A percentile compares a stretch with the other conserved stretches of the same genome.
Evolutionary conservation across 2,329 filamentous ascomycete genomes (phyloP).

Genomic region (Sclerotinia borealis): DNA sequence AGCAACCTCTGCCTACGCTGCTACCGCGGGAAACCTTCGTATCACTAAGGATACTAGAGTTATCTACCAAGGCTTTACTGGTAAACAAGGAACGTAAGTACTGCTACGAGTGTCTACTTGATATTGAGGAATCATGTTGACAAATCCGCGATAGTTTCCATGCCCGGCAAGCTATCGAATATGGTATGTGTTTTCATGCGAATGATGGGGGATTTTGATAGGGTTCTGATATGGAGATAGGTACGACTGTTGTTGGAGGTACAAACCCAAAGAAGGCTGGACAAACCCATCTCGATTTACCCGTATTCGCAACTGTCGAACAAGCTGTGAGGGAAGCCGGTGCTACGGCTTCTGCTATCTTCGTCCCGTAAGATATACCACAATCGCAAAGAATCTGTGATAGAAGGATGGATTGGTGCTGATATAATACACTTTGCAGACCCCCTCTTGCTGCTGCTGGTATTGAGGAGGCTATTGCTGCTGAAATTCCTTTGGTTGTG

Average conservation of each 20-base stretch:
- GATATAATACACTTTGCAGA: conserved; percentile 42
- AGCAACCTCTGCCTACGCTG: conserved; percentile 60
- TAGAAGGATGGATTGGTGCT: conserved; percentile 11
- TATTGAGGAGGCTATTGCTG: conserved; percentile 93
- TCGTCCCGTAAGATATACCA: conserved; percentile 66
- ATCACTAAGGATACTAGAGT: conserved; percentile 93
- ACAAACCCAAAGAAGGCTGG: conserved; percentile 99
- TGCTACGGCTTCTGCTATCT: conserved; percentile 88
- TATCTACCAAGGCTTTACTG: conserved; percentile 94
- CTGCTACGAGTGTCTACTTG: not conserved
- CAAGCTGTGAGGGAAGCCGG: conserved; percentile 88
- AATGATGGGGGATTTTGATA: conserved; percentile 12
- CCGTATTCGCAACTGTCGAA: conserved; percentile 84
- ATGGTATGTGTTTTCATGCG: conserved; percentile 56
- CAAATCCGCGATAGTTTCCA: conserved; percentile 67
- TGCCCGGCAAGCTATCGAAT: conserved; percentile 95
- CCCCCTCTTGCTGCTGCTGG: conserved; percentile 86
- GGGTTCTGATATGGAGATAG: conserved; percentile 42
- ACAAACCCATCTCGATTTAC: conserved; percentile 77
- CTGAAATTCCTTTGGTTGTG: conserved; percentile 90
- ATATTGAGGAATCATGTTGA: conserved; percentile 23
- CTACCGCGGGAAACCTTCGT: conserved; percentile 78
- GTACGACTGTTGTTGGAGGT: conserved; percentile 95
- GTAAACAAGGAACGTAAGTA: conserved; percentile 88
- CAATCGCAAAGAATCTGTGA: conserved; percentile 7